Evolutionary conservation across 2,329 filamentous ascomycete species (phyloP), one percentile per base, ranked within the genome.

Genomic region (Stenocarpella maydis): DNA sequence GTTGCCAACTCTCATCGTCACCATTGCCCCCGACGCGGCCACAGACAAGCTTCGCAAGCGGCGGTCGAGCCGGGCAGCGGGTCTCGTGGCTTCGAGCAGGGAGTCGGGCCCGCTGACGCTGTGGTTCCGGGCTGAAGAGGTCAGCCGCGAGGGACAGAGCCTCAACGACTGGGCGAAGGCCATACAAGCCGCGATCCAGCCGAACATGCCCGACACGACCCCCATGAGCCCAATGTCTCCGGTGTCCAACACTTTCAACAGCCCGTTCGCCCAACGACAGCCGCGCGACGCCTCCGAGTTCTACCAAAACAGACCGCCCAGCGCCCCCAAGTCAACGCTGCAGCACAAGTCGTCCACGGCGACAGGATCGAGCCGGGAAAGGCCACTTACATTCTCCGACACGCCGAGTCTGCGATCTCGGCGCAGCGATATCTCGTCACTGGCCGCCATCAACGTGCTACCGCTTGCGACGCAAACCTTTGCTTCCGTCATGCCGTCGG

Each of bases 11-110:
- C 82, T 91, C 15, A 81, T 90, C 54, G 76, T 91, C 45, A 86
- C 82, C 72, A 79, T 91, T 58, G 82, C 83, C 26, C 82, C 83
- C 24, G 85, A 86, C 72, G 81, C 84, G 0, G 74, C 78, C 10
- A 82, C 84, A 45, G 88, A 91, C 72, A 90, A 88, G 76, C 81
- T 89, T 72, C 85, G 87, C 67, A 91, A 90, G 74, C 86, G 89
- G 61, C 84, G 89, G 70, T 91, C 89, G 55, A 91, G 89, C 73
- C 84, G 89, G 71, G 87, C 89, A 4, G 85, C 86, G 4, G 87
- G 86, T 3, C 80, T 91, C 26, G 70, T 71, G 28, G 85, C 84
- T 12, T 77, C 81, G 8, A 83, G 79, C 69, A 88, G 86, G 75
- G 85, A 88, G 19, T 79, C 82, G 1, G 77, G 80, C 10, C 79